These are phyloP conservation scores for Clohesyomyces aquaticus DNA, from an alignment of 495 filamentous ascomycete species.

Conservation along the genomic window DNA sequence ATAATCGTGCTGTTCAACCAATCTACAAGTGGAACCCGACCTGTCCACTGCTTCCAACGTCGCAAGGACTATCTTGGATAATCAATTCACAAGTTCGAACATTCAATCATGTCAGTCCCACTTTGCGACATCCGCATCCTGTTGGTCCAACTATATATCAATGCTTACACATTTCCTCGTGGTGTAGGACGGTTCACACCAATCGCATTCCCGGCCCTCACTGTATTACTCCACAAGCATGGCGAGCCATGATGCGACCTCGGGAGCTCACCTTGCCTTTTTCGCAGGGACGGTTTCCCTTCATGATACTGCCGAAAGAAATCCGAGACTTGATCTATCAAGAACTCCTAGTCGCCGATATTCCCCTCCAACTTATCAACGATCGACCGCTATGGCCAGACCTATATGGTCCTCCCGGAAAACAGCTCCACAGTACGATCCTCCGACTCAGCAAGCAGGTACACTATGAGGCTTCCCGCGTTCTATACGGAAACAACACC, in stretches of 20 bases:
- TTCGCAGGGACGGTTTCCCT: neutral
- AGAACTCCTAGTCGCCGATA: neutral
- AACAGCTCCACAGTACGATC: neutral
- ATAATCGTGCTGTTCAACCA: no score
- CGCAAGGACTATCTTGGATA: no score
- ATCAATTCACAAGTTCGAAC: no score
- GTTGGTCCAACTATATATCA: no score
- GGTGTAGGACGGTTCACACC: no score
- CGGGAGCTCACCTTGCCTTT: neutral
- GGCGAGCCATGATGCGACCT: slow-evolving; percentile 1
- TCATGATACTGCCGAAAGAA: neutral
- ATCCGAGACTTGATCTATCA: neutral
- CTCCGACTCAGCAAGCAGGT: neutral
- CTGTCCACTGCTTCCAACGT: no score
- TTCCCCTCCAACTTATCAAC: neutral
- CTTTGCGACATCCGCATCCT: no score
- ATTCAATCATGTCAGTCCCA: no score
- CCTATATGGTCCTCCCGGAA: neutral
- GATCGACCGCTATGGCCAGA: neutral
- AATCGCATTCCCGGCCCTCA: no score
- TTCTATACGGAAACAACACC: neutral
- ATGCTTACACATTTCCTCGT: no score
- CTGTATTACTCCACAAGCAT: no score
- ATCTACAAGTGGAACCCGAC: no score
- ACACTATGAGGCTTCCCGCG: neutral